Base-by-base conservation (phyloP, 257 asterid genomes). In the Verbascum thapsus region DNA sequence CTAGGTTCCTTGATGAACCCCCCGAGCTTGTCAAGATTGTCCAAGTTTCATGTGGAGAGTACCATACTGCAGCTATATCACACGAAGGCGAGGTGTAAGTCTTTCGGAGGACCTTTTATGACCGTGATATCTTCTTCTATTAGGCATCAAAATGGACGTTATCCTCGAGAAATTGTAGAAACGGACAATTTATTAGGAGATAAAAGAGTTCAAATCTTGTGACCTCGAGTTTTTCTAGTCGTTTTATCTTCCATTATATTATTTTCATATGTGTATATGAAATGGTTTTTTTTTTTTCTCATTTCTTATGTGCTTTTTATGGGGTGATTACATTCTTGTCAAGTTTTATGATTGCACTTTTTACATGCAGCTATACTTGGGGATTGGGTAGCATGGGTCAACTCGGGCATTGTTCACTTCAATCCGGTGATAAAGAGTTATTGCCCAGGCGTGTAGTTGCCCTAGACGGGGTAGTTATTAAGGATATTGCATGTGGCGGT, bases 21-120 rank as follows among this genome's bases (percentile, higher is more conserved):
- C 99, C 99, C 22, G 99, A 94, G 84, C 82, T 75, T 75, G 94
- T 94, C 83, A 90, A 85, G 91, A 84, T 90, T 81, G 74, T 57
- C 74, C 88, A 84, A 78, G 86, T 90, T 75, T 85, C 97, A 67
- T 90, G 97, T 62, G 97, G 97, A 67, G 99, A 90, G 79, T 94
- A 90, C 83, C 99, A 94, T 72, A 68, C 87, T 30, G 96, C 96
- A 38, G 96, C 97, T 50, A 78, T 94, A 47, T 87, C 99, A 12
- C 95, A 94, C 61, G 69, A 76, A 10, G 96, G 95, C 64, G 99
- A 94, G 85, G 97, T 94, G 97, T 94, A 90, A 94, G 99, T 90
- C 84, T 69, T 82, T 63, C 49, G 69, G 44, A 73, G 82, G 86
- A 79, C 70, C 77, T 72, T 75, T 67, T 50, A 54, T 78, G 72